A percentile compares a stretch with the other conserved stretches of the same genome.
phyloP scores from a whole-genome alignment of 805 yeast species.

The Maudiozyma saulgeensis region DNA sequence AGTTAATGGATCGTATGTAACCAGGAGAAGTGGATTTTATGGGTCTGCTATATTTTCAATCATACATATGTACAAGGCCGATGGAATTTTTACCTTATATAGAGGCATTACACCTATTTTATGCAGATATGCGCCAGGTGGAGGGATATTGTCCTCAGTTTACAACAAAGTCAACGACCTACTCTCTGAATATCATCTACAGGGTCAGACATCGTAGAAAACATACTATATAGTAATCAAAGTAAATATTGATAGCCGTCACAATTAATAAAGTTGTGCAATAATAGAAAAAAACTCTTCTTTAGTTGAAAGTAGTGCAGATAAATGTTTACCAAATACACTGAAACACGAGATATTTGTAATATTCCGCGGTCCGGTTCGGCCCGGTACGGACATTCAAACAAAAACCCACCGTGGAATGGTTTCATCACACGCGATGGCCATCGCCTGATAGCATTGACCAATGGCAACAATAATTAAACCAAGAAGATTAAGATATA shows the following conservation, averaged over 20 bases:
- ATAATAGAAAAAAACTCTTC: too few relatives aligned
- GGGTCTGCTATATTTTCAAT: conserved; percentile 82
- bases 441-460: background rate
- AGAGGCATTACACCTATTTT: conserved; percentile 96
- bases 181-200: background rate
- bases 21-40: conserved; percentile 47
- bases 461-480: background rate
- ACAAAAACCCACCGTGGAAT: too few relatives aligned
- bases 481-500: too few relatives aligned
- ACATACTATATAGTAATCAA: too few relatives aligned
- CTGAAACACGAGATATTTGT: background rate
- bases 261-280: too few relatives aligned
- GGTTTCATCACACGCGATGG: too few relatives aligned
- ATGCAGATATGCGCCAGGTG: conserved; percentile 94
- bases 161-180: conserved; percentile 40
- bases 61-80: conserved; percentile 60
- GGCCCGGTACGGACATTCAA: too few relatives aligned
- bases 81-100: conserved; percentile 81
- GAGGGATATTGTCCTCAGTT: conserved; percentile 93
- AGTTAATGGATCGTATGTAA: background rate
- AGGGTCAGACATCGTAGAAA: background rate
- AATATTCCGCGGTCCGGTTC: too few relatives aligned
- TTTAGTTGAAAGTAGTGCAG: too few relatives aligned
- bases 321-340: too few relatives aligned
- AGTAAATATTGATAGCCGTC: too few relatives aligned